Conservation (phyloP, 1,284 basidiomycete species). For the Moniliella sp. region DNA sequence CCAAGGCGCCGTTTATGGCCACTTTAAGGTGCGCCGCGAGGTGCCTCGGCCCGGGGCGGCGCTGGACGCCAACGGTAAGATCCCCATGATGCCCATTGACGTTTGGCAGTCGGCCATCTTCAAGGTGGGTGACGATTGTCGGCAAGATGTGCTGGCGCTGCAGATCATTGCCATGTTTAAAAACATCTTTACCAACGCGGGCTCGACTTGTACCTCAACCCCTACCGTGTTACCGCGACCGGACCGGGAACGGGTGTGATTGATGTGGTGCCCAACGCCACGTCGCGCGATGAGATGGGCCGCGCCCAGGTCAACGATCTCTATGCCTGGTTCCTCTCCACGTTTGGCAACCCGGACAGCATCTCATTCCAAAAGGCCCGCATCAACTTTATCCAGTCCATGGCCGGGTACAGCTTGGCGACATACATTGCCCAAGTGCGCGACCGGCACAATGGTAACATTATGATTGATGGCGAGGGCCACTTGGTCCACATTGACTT, state of each 20-base stretch:
- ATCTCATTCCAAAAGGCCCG: conserved; percentile 75
- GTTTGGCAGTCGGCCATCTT: conserved; percentile 97
- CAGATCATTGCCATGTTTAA: conserved; percentile 99
- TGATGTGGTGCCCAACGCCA: conserved; percentile 92
- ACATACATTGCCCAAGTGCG: conserved; percentile 95
- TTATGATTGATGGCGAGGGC: conserved; percentile 91
- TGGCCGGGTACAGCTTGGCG: conserved; percentile 97
- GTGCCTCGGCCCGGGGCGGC: conserved; percentile 5
- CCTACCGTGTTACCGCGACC: conserved; percentile 92
- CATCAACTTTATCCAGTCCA: conserved; percentile 88
- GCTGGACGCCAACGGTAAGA: conserved; percentile 18
- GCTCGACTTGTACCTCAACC: conserved; percentile 72
- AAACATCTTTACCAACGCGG: conserved; percentile 76
- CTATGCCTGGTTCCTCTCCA: conserved; percentile 76
- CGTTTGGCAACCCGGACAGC: conserved; percentile 72
- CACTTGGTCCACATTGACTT: conserved; percentile 93
- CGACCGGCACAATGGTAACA: conserved; percentile 93
- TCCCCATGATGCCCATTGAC: conserved; percentile 33
- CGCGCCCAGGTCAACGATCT: conserved; percentile 92
- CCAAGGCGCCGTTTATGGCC: conserved; percentile 99
- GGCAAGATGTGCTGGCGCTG: conserved; percentile 79
- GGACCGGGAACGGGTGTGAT: conserved; percentile 88
- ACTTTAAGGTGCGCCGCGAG: conserved; percentile 54
- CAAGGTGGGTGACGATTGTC: conserved; percentile 97
- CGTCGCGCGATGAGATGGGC: conserved; percentile 97